phyloP scores from a whole-genome alignment of 345 rosid species.

The Gossypioides kirkii region DNA sequence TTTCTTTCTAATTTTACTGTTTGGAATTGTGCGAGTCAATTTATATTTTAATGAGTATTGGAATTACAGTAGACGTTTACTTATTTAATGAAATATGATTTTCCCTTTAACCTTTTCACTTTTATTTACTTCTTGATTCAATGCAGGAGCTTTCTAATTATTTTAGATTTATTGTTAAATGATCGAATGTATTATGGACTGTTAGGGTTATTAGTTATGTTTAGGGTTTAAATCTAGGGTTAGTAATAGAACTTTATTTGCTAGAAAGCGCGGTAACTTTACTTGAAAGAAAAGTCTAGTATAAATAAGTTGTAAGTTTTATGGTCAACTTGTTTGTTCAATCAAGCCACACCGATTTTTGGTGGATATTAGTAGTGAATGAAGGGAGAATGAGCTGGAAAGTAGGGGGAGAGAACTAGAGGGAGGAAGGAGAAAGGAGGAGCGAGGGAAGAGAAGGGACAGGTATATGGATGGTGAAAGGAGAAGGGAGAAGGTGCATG shows the following conservation, averaged over 20 bases:
- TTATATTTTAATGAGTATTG: not conserved
- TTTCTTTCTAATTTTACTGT: not conserved
- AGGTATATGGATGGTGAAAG: conserved; percentile 34
- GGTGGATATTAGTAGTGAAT: conserved; percentile 15
- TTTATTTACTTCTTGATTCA: not conserved
- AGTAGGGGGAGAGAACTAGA: conserved; percentile 16
- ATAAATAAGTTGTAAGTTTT: too few species aligned
- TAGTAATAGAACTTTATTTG: too few species aligned
- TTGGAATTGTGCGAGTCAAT: not conserved
- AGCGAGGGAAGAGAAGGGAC: conserved; percentile 43
- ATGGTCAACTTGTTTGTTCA: too few species aligned
- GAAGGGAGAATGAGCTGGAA: conserved; percentile 32
- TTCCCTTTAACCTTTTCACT: too few species aligned
- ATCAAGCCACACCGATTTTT: too few species aligned
- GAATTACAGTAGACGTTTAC: not conserved
- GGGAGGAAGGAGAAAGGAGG: conserved; percentile 28
- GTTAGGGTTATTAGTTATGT: too few species aligned
- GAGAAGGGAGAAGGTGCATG: conserved; percentile 39
- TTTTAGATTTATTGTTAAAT: too few species aligned
- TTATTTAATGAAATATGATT: too few species aligned
- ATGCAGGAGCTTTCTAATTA: not conserved
- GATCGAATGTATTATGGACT: too few species aligned
- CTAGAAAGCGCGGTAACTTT: too few species aligned
- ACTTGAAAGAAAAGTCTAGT: too few species aligned
- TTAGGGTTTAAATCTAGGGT: too few species aligned